Base-by-base conservation (phyloP, 1,284 basidiomycete genomes). In the Ustilago bromivora region DNA sequence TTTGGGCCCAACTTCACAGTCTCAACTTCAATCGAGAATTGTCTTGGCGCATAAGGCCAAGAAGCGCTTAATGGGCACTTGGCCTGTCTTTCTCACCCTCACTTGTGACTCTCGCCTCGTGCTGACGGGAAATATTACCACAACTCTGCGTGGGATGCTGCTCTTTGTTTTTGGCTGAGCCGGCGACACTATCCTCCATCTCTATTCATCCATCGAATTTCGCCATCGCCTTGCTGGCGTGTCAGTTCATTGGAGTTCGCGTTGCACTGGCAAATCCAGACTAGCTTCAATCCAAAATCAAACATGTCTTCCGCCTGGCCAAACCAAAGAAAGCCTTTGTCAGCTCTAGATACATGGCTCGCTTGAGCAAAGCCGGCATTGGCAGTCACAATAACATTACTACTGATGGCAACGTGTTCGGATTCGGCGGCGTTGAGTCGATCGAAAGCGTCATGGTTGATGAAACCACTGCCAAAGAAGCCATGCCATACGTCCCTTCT, bases 301-400 rank as follows among this genome's bases (percentile, higher is more conserved):
- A 57, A 47, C 77, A 79, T 46, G 67, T 67, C 54, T 67, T 52
- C 23, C 40, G 54, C 17, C 57, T 73, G 31, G 62, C 62, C 13
- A 67, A 67, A 38, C 76, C 78, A 19, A 73, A 75, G 28, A 70
- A 69, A 51, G 57, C 78, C 31, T 57, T 79, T 53, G 64, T 61
- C 13, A 57, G n/a, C 10, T 62, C 35, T 9, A 31, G n/a, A 2
- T 52, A 61, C 43, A 61, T 66, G 53, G 17, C 49, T 28, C 51
- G 64, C 11, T 34, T 63, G n/a, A 59, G 49, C 47, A 66, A 65
- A 40, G 73, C 73, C 12, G 34, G 28, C 7, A 65, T 74, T 9
- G 52, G 40, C 4, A 32, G 51, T 3, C 56, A 60, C 19, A 40
- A 34, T 17, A 12, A 62, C 41, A 57, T 69, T 66, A 53, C 61